Percentiles rank a stretch among this genome's conserved stretches.
phyloP scores from a whole-genome alignment of 2,329 filamentous ascomycete species.

The Monilinia vaccinii-corymbosi region DNA sequence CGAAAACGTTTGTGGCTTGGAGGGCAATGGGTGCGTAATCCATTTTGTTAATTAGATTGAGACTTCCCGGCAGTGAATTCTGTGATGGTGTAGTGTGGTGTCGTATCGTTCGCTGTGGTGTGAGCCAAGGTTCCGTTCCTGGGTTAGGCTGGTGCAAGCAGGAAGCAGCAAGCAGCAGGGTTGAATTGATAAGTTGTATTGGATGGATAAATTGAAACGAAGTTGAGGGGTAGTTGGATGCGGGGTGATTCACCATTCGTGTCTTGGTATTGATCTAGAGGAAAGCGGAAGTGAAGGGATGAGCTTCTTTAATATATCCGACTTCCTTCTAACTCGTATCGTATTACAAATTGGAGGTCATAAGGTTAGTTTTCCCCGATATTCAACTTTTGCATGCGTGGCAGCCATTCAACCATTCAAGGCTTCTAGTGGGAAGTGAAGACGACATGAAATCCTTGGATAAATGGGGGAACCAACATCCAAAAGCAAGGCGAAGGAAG shows the following conservation, averaged over 20 bases:
- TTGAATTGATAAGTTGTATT: background rate
- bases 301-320: background rate
- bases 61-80: background rate
- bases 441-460: background rate
- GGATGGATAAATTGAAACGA: background rate
- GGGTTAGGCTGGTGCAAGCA: background rate
- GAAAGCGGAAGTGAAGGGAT: background rate
- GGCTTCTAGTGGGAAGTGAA: background rate
- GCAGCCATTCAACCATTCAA: background rate
- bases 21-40: constrained; percentile 4
- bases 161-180: background rate
- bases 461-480: background rate
- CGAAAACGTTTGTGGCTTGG: constrained; percentile 13
- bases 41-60: background rate
- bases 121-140: background rate
- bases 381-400: background rate
- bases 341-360: background rate
- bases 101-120: background rate
- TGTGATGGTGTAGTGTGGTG: background rate
- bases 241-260: background rate
- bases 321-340: background rate
- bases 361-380: background rate
- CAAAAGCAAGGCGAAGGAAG: background rate
- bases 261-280: too few species aligned
- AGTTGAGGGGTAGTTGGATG: too few species aligned